Base-by-base conservation (phyloP, 2,329 filamentous ascomycete genomes). In the Pezicula radicicola region DNA sequence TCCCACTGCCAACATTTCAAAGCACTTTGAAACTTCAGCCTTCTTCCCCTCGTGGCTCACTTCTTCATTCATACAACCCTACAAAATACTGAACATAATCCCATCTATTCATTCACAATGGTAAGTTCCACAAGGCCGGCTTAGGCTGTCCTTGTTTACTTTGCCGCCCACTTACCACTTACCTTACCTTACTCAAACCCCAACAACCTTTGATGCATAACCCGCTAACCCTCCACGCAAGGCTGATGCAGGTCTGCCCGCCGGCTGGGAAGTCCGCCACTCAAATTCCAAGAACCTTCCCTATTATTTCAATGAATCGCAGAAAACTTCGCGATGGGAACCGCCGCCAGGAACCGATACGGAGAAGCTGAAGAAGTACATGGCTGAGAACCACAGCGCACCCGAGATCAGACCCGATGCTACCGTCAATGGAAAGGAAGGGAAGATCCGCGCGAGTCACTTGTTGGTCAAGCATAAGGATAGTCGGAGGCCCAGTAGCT, bases 261-360 rank as follows among this genome's bases (percentile, higher is more conserved):
- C 84, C 46, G 84, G 85, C 70, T 97, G 93, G 92, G 94, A 97
- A 76, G 91, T 99, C 68, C 91, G 94, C 70, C 91, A 95, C 76
- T 96, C 91, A 72, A 96, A 97, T 78, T 96, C 91, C 72, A 97
- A 97, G 78, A 96, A 96, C 75, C 87, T 97, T 35, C 94, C 94
- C 36, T 99, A 99, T 79, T 99, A 97, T 78, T 97, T 97, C 87
- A 95, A 97, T 74, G 77, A 87, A 43, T 75, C 74, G 61, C 89
- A 91, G 58, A 93, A 92, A 70, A 85, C 91, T 68, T 97, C 94
- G 57, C 84, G 90, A 73, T 99, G 94, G 94, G 94, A 97, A 69
- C 93, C 94, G 3, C 94, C 94, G 8, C 70, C 82, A 42, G 89
- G 87, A 58, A 94, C 92, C 62, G 90, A 99, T 73, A 89, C 89